These are phyloP conservation scores for Triadica sebifera DNA, from an alignment of 345 rosid genomes.

Conservation along the genomic window DNA sequence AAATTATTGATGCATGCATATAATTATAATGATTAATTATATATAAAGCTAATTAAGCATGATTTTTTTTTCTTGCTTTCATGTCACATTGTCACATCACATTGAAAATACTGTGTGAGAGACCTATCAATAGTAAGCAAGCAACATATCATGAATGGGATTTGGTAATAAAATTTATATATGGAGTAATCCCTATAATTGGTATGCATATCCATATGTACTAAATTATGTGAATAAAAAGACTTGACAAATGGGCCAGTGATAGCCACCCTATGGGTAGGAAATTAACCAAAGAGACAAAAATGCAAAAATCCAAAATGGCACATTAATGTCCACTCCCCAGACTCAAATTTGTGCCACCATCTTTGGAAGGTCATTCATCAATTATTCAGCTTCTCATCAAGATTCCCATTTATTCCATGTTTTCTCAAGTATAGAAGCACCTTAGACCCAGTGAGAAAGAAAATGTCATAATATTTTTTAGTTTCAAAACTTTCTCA, in stretches of 20 bases:
- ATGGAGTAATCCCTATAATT: no score
- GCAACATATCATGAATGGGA: neutral
- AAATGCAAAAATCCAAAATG: slow-evolving; percentile 5
- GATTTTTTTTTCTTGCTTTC: neutral
- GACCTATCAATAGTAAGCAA: neutral
- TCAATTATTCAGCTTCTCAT: slow-evolving; percentile 13
- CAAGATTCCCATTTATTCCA: slow-evolving; percentile 8
- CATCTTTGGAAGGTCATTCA: slow-evolving; percentile 10
- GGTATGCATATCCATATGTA: no score
- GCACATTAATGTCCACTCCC: slow-evolving; percentile 37
- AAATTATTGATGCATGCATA: slow-evolving; percentile 3
- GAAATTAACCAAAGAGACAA: slow-evolving; percentile 25
- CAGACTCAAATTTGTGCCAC: slow-evolving; percentile 20
- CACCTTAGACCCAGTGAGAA: no score
- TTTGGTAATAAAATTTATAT: no score
- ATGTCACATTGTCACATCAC: neutral
- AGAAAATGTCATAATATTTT: no score
- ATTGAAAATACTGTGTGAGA: neutral
- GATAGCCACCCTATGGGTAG: slow-evolving; percentile 12
- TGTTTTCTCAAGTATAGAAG: neutral
- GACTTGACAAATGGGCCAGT: neutral
- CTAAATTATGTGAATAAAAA: neutral
- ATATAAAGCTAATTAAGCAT: neutral
- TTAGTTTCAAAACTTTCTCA: no score
- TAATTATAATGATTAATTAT: neutral